phyloP scores from a whole-genome alignment of 163 green algal species.

The Prototheca wickerhamii region DNA sequence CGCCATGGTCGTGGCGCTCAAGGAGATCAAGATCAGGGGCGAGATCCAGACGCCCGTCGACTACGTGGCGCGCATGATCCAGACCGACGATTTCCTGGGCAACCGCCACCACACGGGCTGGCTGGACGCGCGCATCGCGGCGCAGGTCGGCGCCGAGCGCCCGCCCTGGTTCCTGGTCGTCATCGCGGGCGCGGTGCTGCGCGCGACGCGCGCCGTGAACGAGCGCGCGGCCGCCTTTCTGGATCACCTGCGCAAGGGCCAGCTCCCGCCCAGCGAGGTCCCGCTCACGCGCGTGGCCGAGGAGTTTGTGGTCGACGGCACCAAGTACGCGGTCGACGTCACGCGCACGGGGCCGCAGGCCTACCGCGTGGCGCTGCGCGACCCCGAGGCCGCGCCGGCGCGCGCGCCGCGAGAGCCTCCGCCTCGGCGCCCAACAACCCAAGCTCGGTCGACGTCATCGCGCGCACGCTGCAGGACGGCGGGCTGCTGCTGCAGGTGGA shows the following conservation, averaged over 20 bases:
- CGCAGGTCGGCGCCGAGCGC: slow-evolving; percentile 41
- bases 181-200: slow-evolving; percentile 64
- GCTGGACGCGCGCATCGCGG: slow-evolving; percentile 89
- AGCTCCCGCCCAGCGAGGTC: slow-evolving; percentile 77
- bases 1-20: slow-evolving; percentile 89
- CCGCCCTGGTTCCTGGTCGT: slow-evolving; percentile 88
- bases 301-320: slow-evolving; percentile 69
- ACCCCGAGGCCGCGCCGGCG: slow-evolving; percentile 9
- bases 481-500: slow-evolving; percentile 92
- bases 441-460: slow-evolving; percentile 64
- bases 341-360: slow-evolving; percentile 34
- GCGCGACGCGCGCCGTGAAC: slow-evolving; percentile 35
- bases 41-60: slow-evolving; percentile 93
- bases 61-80: slow-evolving; percentile 87
- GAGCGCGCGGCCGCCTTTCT: slow-evolving; percentile 75
- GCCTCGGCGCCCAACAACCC: neutral
- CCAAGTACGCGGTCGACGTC: slow-evolving; percentile 72
- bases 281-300: slow-evolving; percentile 54
- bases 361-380: slow-evolving; percentile 33
- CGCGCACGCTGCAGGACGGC: slow-evolving; percentile 81
- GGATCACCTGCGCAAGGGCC: slow-evolving; percentile 82
- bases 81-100: slow-evolving; percentile 60
- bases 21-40: slow-evolving; percentile 77
- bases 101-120: slow-evolving; percentile 92
- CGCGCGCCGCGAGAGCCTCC: slow-evolving; percentile 1